A percentile compares a stretch with the other conserved stretches of the same genome.
phyloP scores from a whole-genome alignment of 2,329 filamentous ascomycete species.

The Phialophora tarda region DNA sequence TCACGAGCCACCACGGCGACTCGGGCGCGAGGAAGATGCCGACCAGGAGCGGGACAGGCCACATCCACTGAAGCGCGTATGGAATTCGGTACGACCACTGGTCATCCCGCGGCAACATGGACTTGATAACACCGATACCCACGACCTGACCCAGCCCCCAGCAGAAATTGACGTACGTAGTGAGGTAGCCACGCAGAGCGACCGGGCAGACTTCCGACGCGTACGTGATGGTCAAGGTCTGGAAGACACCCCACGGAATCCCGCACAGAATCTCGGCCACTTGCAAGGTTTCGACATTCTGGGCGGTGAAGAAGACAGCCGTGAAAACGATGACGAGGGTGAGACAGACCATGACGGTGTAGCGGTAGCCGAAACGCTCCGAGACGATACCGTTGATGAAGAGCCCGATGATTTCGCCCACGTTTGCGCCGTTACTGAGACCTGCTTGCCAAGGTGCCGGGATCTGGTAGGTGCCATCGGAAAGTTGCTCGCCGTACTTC shows the following conservation, averaged over 20 bases:
- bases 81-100: constrained; percentile 61
- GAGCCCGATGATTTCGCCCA: constrained; percentile 53
- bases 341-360: constrained; percentile 57
- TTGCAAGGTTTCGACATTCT: constrained; percentile 55
- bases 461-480: constrained; percentile 42
- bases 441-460: constrained; percentile 45
- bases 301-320: constrained; percentile 59
- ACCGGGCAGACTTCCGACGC: constrained; percentile 56
- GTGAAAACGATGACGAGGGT: constrained; percentile 55
- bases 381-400: constrained; percentile 59
- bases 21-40: constrained; percentile 57
- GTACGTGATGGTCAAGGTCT: constrained; percentile 55
- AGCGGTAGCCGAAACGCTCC: constrained; percentile 59
- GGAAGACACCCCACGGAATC: constrained; percentile 60
- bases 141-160: constrained; percentile 57
- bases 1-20: constrained; percentile 59
- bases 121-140: constrained; percentile 57
- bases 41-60: constrained; percentile 57
- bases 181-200: constrained; percentile 52
- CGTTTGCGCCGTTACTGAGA: constrained; percentile 42
- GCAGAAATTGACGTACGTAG: constrained; percentile 49
- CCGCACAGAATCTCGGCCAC: constrained; percentile 58
- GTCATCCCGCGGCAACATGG: constrained; percentile 53
- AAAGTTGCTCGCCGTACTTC: constrained; percentile 42
- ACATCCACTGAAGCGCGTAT: constrained; percentile 60